Base-by-base conservation (phyloP, 2,329 filamentous ascomycete genomes). In the Talaromyces verruculosus region DNA sequence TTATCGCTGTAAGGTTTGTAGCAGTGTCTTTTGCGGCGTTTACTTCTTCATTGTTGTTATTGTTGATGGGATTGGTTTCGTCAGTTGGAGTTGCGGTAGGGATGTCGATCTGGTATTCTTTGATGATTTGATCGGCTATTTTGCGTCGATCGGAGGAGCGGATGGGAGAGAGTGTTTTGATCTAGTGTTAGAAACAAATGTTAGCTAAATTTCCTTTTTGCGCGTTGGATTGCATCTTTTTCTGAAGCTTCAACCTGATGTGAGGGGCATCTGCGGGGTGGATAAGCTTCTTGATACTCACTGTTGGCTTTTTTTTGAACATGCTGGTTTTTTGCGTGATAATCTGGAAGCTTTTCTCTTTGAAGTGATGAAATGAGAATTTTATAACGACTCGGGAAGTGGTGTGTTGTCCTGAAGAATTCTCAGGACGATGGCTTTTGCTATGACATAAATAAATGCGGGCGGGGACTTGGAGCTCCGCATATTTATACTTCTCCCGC, bases 111-210 rank as follows among this genome's bases (percentile, higher is more conserved):
- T 81, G 77, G 72, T 88, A 89, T 70, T 88, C 85, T 68, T 82
- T 76, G 72, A 90, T 89, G 71, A 91, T 89, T 69, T 88, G 84
- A 71, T 90, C 87, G 60, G 88, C 88, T 41, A 88, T 85, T 71
- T 86, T 88, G 66, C 88, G 83, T 67, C 88, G 84, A 71, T 90
- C 88, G 1, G 88, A 90, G 5, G 88, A 89, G 64, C 88, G 85
- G 62, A 91, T 78, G 47, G 88, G 87, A 3, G 88, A 83, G 13
- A 89, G 80, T 19, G 88, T 86, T 79, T 90, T 91, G 80, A 91
- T 85, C 83, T 88, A 58, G 28, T 35, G 13, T n/a, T 55, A 11
- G 58, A 51, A 71, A 53, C 72, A 68, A 45, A 64, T 17, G 43
- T 65, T 58, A 68, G 64, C 25, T 53, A 35, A 25, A 43, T 19